Conservation (phyloP, 345 rosid species). For the Salix arbutifolia region DNA sequence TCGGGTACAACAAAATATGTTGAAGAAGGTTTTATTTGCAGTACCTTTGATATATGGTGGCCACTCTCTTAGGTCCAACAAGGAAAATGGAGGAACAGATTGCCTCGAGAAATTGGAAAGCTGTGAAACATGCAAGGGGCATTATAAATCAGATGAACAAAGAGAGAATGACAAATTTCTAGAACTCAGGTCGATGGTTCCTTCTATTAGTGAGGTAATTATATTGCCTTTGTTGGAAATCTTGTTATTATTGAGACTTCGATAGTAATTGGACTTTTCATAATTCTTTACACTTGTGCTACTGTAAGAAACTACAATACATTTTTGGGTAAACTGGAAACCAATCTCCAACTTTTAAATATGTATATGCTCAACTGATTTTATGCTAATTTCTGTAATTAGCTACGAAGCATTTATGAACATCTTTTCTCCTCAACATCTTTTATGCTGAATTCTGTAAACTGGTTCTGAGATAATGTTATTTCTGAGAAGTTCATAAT, state of each 20-base stretch:
- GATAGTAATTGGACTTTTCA: not conserved
- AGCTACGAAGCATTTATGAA: not conserved
- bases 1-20: constrained; percentile 42
- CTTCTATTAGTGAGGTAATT: constrained; percentile 58
- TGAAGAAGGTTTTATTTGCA: constrained; percentile 52
- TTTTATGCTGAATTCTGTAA: not conserved
- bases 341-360: not conserved
- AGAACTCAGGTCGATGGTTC: constrained; percentile 54
- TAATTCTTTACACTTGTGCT: not conserved
- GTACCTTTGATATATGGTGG: constrained; percentile 58
- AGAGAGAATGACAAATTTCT: constrained; percentile 51
- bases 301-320: not conserved
- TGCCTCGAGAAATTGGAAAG: constrained; percentile 4
- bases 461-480: not conserved
- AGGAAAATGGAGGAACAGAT: constrained; percentile 24
- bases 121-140: constrained; percentile 10
- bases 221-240: not conserved
- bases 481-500: not conserved
- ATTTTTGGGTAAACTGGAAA: not conserved
- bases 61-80: constrained; percentile 1
- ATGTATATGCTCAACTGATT: not conserved
- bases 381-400: not conserved
- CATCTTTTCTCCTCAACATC: not conserved
- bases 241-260: not conserved
- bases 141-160: constrained; percentile 26